Conservation (phyloP, 179 eudicot genomes). For the Camellia oleifera region DNA sequence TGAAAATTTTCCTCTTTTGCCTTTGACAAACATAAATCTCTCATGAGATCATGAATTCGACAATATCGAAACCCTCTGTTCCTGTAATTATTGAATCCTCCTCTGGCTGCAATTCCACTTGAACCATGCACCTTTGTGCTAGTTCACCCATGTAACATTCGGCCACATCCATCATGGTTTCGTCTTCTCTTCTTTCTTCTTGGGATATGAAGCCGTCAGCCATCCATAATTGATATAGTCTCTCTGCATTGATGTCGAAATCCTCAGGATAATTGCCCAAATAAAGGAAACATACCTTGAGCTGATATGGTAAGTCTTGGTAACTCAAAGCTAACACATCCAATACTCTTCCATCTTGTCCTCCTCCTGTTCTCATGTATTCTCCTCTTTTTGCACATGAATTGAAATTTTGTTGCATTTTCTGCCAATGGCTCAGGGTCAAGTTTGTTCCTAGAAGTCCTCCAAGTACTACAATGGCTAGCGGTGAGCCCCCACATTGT, state of each 20-base stretch:
- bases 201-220: constrained; percentile 16
- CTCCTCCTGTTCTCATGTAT: too few relatives aligned
- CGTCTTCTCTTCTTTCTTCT: not conserved
- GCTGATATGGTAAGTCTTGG: too few relatives aligned
- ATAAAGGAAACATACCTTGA: too few relatives aligned
- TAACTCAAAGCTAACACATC: too few relatives aligned
- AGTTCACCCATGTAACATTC: constrained; percentile 11
- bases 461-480: too few relatives aligned
- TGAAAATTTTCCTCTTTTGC: constrained; percentile 16
- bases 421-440: too few relatives aligned
- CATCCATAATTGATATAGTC: constrained; percentile 7
- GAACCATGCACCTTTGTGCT: constrained; percentile 13
- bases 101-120: not conserved
- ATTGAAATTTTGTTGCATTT: too few relatives aligned
- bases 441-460: too few relatives aligned
- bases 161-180: constrained; percentile 15
- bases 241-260: not conserved
- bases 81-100: not conserved
- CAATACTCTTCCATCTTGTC: too few relatives aligned
- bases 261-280: not conserved
- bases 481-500: too few relatives aligned
- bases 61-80: not conserved
- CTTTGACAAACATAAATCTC: constrained; percentile 14
- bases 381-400: too few relatives aligned
- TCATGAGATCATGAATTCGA: constrained; percentile 15